Base-by-base conservation (phyloP, 2,329 filamentous ascomycete genomes). In the Stemphylium vesicarium region DNA sequence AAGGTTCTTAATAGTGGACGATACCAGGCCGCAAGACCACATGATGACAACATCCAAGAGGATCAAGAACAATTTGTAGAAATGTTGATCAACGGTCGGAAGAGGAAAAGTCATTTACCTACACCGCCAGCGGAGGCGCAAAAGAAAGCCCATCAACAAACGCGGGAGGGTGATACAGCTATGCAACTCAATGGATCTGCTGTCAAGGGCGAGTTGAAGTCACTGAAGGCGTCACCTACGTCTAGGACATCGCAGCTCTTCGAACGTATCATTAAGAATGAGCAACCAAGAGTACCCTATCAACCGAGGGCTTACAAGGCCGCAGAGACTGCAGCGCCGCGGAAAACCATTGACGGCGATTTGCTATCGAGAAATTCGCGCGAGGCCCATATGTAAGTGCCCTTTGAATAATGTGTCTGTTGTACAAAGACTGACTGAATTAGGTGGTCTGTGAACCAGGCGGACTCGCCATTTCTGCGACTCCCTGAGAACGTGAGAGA, bases 371-470 rank as follows among this genome's bases (percentile, higher is more conserved):
- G 50, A 20, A 54, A 47, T 18, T 66, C 62, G 4, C 46, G 48
- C 7, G 53, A 62, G 32, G 45, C 56, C 4, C 49, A 60, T 10
- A 26, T 61, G 66, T 67, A 56, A 59, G 66, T 56, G 13, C 20
- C 4, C 13, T 36, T 16, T 15, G 16, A 31, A 20, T 2, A 15
- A 32, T 20, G 5, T 35, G 4, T 16, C 31, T 15, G 3, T 18
- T 26, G 16, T 11, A 4, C 29, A 18, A 26, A 16, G 8, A 36
- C 20, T 45, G 22, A 47, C 41, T 52, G 5, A 49, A 33, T 11
- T 13, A 70, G 67, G 20, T 73, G 69, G 66, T 46, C 46, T 0
- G 26, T 22, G 7, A 73, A 73, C 26, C 70, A 70, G 38, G 44
- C 35, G 15, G 52, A 57, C 3, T 71, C 69, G 10, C 60, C 54